Evolutionary conservation across 2,329 filamentous ascomycete species (phyloP).

Genomic region (Apiospora malaysiana): DNA sequence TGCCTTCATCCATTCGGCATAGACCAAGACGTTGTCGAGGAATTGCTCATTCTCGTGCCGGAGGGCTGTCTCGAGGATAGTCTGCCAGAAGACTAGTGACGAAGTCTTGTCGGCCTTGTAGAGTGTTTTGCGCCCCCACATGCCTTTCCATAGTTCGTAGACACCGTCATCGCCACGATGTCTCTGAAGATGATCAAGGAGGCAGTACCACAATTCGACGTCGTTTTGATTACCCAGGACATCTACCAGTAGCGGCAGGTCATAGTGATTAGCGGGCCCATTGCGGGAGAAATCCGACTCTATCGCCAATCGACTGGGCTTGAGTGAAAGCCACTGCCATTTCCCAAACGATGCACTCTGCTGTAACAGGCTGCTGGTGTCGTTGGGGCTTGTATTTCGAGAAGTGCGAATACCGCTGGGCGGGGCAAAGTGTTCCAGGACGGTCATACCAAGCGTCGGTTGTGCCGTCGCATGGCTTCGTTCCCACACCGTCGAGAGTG

Average conservation of each 20-base stretch:
- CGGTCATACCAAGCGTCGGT: background rate
- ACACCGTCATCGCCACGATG: constrained; percentile 37
- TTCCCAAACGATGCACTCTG: constrained; percentile 29
- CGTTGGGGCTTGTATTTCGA: background rate
- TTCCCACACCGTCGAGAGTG: background rate
- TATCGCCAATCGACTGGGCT: constrained; percentile 35
- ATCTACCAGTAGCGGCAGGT: constrained; percentile 35
- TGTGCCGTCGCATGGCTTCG: background rate
- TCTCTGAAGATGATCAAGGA: constrained; percentile 40
- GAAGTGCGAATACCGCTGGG: background rate
- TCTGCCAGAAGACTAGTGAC: constrained; percentile 37
- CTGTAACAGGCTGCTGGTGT: background rate
- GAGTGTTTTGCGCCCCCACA: constrained; percentile 41
- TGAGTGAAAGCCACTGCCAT: constrained; percentile 35
- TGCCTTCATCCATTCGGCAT: constrained; percentile 50
- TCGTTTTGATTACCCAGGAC: constrained; percentile 35
- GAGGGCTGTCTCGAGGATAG: constrained; percentile 42
- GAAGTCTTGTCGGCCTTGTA: constrained; percentile 34
- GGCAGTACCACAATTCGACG: constrained; percentile 38
- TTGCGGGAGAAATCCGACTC: constrained; percentile 40
- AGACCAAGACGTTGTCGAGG: constrained; percentile 44
- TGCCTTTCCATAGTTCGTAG: constrained; percentile 36
- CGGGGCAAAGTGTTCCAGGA: background rate
- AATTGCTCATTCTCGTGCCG: constrained; percentile 36
- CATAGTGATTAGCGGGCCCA: constrained; percentile 33